Conservation (phyloP, 768 basidiomycete species). For the Auricularia sp. region DNA sequence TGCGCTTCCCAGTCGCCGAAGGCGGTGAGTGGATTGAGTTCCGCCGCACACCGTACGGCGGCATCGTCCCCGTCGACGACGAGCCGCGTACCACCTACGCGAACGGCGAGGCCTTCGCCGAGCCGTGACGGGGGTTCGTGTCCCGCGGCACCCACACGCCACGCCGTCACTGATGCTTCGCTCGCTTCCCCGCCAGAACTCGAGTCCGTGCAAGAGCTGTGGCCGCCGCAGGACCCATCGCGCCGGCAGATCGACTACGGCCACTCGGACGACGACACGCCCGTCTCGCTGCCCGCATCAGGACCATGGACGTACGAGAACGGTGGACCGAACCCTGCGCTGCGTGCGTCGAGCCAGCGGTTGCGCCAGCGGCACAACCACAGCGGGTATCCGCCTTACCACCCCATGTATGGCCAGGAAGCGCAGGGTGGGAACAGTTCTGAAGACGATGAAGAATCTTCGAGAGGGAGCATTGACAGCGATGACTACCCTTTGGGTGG, state of each 20-base stretch:
- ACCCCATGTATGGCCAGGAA: constrained; percentile 49
- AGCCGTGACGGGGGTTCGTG: constrained; percentile 2
- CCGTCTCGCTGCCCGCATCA: constrained; percentile 40
- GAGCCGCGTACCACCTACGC: neutral
- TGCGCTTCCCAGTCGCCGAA: constrained; percentile 63
- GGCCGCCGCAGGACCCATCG: constrained; percentile 69
- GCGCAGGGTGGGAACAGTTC: constrained; percentile 12
- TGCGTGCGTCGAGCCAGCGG: constrained; percentile 48
- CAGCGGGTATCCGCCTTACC: constrained; percentile 60
- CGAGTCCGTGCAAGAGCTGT: constrained; percentile 28
- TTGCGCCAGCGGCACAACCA: constrained; percentile 22
- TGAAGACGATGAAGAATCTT: constrained; percentile 17
- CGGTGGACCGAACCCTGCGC: constrained; percentile 61
- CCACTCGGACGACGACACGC: constrained; percentile 19
- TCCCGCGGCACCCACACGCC: constrained; percentile 1
- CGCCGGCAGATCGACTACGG: constrained; percentile 15
- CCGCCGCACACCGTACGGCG: constrained; percentile 7
- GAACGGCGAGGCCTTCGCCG: neutral
- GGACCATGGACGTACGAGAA: constrained; percentile 81
- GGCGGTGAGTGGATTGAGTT: constrained; percentile 66
- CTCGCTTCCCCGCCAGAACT: constrained; percentile 3
- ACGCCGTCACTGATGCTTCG: neutral
- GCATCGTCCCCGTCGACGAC: constrained; percentile 6
- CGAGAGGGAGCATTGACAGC: constrained; percentile 9
- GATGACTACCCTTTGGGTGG: constrained; percentile 11